Evolutionary conservation across 192 early-diverging fungal genomes (phyloP), one percentile per base, ranked within the genome.

Genomic region (Diversispora epigaea): DNA sequence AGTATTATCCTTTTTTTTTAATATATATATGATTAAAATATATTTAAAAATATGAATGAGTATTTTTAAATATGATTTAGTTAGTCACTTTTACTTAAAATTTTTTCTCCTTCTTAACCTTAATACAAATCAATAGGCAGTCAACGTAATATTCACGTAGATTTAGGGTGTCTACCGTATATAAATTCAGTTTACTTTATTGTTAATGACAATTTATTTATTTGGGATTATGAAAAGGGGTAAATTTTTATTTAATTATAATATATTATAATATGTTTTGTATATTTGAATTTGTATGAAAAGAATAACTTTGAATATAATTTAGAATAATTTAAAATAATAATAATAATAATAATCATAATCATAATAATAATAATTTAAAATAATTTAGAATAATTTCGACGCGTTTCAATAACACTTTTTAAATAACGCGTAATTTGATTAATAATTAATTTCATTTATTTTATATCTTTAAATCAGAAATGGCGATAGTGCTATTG

Each of bases 211-310:
- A 67, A 67, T 40, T 45, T 67, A 49, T 67, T 67, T 21, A 67
- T 67, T 47, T 67, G 65, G 65, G 65, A 67, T 14, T 67, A 67
- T 11, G 65, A 67, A 22, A 67, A 67, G 22, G 65, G 62, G 62
- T 64, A 64, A n/a, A 64, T 43, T 6, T n/a, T 44, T 44, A 4
- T 15, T 32, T 15, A 0, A 39, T 62, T 19, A 15, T 44, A 14
- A 4, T 40, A 40, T 41, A 17, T 64, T 41, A 14, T 15, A 6
- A 15, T 40, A 9, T 64, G 5, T 8, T 9, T n/a, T n/a, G n/a
- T 44, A 14, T 40, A 12, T 4, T 43, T 15, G 12, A 64, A 43
- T 14, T 64, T 43, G 17, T 0, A 45, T 9, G 10, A 32, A 32
- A 32, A 32, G 25, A 32, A 32, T 32, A 32, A 32, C 25, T 32